Percentiles rank a stretch among this genome's conserved stretches.
Evolutionary conservation across 352 stramenopile species (phyloP).

Genomic region (Pythium angustatum): DNA sequence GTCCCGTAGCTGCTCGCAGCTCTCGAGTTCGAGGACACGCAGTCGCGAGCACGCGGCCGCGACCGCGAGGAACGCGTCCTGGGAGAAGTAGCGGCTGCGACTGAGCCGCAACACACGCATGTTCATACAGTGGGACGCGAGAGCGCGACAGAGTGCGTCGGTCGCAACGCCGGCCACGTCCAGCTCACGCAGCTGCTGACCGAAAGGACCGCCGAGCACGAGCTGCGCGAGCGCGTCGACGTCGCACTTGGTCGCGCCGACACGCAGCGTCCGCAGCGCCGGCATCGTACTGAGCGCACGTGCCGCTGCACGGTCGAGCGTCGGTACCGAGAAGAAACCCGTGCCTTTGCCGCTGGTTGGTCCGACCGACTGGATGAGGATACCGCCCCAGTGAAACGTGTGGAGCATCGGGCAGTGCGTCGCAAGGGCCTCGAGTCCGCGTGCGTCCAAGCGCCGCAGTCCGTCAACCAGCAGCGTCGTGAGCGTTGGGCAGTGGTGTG

Average conservation of each 20-base stretch:
- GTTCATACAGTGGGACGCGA: constrained; percentile 37
- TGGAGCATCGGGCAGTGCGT: constrained; percentile 40
- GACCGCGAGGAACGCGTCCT: constrained; percentile 52
- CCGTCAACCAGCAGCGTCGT: constrained; percentile 57
- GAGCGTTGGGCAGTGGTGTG: constrained; percentile 39
- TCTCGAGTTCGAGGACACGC: constrained; percentile 60
- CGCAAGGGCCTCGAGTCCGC: constrained; percentile 34
- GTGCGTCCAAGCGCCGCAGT: constrained; percentile 43
- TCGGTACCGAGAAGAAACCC: constrained; percentile 71
- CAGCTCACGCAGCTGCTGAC: constrained; percentile 44
- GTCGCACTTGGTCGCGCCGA: constrained; percentile 64
- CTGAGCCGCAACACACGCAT: constrained; percentile 57
- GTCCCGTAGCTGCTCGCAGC: constrained; percentile 72
- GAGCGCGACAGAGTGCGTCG: constrained; percentile 50
- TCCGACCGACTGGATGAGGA: constrained; percentile 48
- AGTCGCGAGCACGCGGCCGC: constrained; percentile 39
- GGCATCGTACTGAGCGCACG: constrained; percentile 28
- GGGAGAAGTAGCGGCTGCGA: constrained; percentile 74
- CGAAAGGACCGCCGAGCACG: constrained; percentile 20
- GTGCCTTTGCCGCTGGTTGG: not conserved
- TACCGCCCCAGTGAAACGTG: constrained; percentile 51
- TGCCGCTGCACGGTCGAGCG: constrained; percentile 37
- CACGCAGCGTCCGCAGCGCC: constrained; percentile 44
- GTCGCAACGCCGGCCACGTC: constrained; percentile 63
- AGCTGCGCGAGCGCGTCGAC: constrained; percentile 37